Percentiles rank a stretch among this genome's conserved stretches.
These are phyloP conservation scores for Leccinum pellstonianum DNA, from an alignment of 768 basidiomycete species.

Conservation along the genomic window DNA sequence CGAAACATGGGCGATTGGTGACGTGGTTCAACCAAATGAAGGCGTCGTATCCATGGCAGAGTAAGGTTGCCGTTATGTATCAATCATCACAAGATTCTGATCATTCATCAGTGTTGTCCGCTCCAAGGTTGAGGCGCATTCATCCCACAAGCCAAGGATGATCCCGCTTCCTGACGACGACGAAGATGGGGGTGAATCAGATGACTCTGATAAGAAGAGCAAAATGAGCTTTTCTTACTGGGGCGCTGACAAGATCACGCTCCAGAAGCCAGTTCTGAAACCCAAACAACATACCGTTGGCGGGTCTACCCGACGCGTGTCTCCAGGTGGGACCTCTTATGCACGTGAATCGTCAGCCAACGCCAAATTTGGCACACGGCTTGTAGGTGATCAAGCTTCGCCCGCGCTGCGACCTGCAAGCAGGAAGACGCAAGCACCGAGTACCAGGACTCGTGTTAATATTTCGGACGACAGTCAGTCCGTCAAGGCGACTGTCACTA, in stretches of 20 bases:
- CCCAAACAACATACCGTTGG: conserved; percentile 35
- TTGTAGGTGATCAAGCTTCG: conserved; percentile 56
- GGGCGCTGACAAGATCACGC: conserved; percentile 89
- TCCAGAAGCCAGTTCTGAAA: conserved; percentile 74
- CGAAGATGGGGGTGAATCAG: conserved; percentile 61
- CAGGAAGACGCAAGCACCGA: conserved; percentile 50
- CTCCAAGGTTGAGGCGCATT: conserved; percentile 60
- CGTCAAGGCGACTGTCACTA: conserved; percentile 71
- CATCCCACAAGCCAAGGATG: conserved; percentile 59
- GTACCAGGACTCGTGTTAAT: conserved; percentile 47
- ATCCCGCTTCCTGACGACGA: conserved; percentile 70
- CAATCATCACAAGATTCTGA: conserved; percentile 8
- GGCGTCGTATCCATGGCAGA: conserved; percentile 91
- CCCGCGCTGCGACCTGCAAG: conserved; percentile 55
- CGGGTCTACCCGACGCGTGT: conserved; percentile 37
- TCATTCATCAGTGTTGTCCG: conserved; percentile 57
- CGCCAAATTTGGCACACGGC: conserved; percentile 87
- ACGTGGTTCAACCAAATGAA: conserved; percentile 70
- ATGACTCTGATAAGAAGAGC: conserved; percentile 85
- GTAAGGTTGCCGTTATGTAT: conserved; percentile 45
- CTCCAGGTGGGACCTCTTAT: conserved; percentile 53
- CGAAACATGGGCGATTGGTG: conserved; percentile 84
- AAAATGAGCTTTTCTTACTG: conserved; percentile 95
- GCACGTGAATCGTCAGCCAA: conserved; percentile 83
- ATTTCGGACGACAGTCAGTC: conserved; percentile 65